Percentiles rank a stretch among this genome's conserved stretches.
These are phyloP conservation scores for Plasmodium blacklocki DNA, from an alignment of 169 alveolate species.

Conservation along the genomic window DNA sequence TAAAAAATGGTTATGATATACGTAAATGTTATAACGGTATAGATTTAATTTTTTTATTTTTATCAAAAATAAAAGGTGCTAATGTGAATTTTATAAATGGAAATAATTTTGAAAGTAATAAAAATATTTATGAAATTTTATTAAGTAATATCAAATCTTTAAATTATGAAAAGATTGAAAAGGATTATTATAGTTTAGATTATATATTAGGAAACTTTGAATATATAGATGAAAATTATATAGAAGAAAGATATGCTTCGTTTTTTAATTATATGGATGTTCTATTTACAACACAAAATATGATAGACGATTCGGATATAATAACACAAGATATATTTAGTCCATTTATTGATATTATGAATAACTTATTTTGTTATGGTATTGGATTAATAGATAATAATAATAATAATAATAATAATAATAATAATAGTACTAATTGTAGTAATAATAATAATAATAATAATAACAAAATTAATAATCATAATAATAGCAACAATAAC, in stretches of 20 bases:
- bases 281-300: slow-evolving; percentile 33
- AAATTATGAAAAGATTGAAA: slow-evolving; percentile 21
- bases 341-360: slow-evolving; percentile 44
- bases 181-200: slow-evolving; percentile 26
- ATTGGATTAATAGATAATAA: slow-evolving; percentile 42
- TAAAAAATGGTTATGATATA: slow-evolving; percentile 59
- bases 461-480: no score
- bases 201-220: slow-evolving; percentile 43
- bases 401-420: background rate
- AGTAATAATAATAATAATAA: no score
- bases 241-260: slow-evolving; percentile 31
- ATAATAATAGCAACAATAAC: no score
- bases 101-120: slow-evolving; percentile 24
- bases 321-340: slow-evolving; percentile 38
- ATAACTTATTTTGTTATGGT: slow-evolving; percentile 66
- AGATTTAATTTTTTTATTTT: slow-evolving; percentile 50
- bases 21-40: slow-evolving; percentile 53
- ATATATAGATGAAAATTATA: slow-evolving; percentile 42
- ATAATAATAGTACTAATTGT: no score
- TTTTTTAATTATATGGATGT: slow-evolving; percentile 50
- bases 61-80: slow-evolving; percentile 52
- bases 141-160: slow-evolving; percentile 21
- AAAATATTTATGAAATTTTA: slow-evolving; percentile 47
- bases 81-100: slow-evolving; percentile 49
- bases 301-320: slow-evolving; percentile 18